A percentile compares a stretch with the other conserved stretches of the same genome.
These are phyloP conservation scores for Xanthoparmelia taractica DNA, from an alignment of 495 filamentous ascomycete genomes.

Conservation along the genomic window DNA sequence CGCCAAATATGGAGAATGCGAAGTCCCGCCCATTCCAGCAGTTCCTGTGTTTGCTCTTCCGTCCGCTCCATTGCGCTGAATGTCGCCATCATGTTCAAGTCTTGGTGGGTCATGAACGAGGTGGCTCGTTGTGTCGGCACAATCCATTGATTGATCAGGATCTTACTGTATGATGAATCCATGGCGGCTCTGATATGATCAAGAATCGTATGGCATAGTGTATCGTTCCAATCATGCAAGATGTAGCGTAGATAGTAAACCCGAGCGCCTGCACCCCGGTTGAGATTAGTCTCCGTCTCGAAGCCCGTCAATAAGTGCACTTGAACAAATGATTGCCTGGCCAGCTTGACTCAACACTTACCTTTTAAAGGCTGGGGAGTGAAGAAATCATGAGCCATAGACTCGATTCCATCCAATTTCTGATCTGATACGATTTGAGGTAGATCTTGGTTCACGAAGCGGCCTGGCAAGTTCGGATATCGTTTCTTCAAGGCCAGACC, in stretches of 20 bases:
- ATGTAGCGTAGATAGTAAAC: slow-evolving; percentile 44
- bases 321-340: background rate
- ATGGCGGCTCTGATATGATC: slow-evolving; percentile 40
- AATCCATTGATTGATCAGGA: slow-evolving; percentile 5
- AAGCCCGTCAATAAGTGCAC: background rate
- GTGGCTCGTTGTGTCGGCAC: slow-evolving; percentile 2
- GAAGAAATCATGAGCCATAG: slow-evolving; percentile 42
- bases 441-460: slow-evolving; percentile 29
- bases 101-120: background rate
- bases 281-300: too few species aligned
- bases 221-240: slow-evolving; percentile 42
- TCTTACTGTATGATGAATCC: slow-evolving; percentile 40
- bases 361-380: slow-evolving; percentile 34
- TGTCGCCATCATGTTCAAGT: slow-evolving; percentile 30
- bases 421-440: slow-evolving; percentile 15
- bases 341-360: background rate
- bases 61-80: slow-evolving; percentile 27
- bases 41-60: slow-evolving; percentile 25
- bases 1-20: slow-evolving; percentile 26
- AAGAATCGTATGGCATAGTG: slow-evolving; percentile 39
- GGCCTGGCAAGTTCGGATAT: slow-evolving; percentile 36
- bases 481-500: slow-evolving; percentile 37
- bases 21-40: slow-evolving; percentile 26
- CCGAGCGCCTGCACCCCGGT: slow-evolving; percentile 29
- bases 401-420: slow-evolving; percentile 38